Evolutionary conservation across 495 filamentous ascomycete genomes (phyloP).

Genomic region (Pyronema omphalodes): DNA sequence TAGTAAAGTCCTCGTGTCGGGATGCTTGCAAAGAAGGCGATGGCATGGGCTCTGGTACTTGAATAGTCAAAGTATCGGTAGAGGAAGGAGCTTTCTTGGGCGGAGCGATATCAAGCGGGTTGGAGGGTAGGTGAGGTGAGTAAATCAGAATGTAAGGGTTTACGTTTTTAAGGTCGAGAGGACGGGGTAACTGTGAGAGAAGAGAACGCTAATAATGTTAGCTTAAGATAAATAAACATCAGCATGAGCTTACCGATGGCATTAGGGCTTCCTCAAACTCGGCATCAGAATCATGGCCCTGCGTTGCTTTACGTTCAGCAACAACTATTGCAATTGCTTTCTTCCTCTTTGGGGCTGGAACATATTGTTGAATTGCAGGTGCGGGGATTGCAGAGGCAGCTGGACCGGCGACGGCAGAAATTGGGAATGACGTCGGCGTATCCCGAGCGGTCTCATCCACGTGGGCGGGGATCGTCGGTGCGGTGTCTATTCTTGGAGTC

Average conservation of each 20-base stretch:
- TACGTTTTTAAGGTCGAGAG: conserved; percentile 11
- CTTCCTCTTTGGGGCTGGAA: conserved; percentile 10
- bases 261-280: conserved; percentile 17
- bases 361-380: conserved; percentile 4
- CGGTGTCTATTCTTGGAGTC: background rate
- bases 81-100: background rate
- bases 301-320: conserved; percentile 14
- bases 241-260: conserved; percentile 10
- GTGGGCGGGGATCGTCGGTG: background rate
- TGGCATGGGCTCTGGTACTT: background rate
- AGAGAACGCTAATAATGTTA: conserved; percentile 9
- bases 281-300: conserved; percentile 15
- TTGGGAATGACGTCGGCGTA: background rate
- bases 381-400: background rate
- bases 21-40: background rate
- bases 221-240: background rate
- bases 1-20: conserved; percentile 1
- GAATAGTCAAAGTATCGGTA: background rate
- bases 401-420: background rate
- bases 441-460: background rate
- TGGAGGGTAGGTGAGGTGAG: conserved; percentile 8
- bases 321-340: conserved; percentile 15
- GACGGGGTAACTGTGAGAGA: conserved; percentile 13
- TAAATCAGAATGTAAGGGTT: conserved; percentile 16
- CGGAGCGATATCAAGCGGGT: background rate